Conservation (phyloP, 164 flowering plant genomes). For the Stephania yunnanensis region DNA sequence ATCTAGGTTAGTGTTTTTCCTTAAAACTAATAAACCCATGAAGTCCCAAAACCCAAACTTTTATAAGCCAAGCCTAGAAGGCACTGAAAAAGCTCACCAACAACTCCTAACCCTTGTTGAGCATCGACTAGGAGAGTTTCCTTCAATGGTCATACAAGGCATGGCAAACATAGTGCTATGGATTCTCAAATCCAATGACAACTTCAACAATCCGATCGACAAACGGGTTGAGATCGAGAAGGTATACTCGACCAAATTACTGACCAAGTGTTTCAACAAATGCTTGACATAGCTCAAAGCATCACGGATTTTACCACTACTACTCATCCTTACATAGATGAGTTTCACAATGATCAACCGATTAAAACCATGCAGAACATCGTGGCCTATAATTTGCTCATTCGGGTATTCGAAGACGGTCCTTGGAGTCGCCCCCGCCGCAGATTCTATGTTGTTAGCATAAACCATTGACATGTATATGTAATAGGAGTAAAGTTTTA, state of each 20-base stretch:
- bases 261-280: not conserved
- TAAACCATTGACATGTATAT: no score
- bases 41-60: no score
- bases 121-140: not conserved
- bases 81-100: not conserved
- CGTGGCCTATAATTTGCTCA: no score
- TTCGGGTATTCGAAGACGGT: no score
- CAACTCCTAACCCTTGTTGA: not conserved
- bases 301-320: constrained; percentile 2
- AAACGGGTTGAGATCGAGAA: constrained; percentile 5
- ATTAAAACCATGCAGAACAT: no score
- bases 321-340: not conserved
- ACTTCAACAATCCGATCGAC: not conserved
- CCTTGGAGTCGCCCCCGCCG: no score
- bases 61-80: no score
- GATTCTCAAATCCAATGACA: not conserved
- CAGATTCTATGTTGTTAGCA: no score
- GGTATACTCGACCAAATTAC: not conserved
- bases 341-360: no score
- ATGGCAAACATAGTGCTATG: constrained; percentile 5
- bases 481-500: no score
- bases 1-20: no score
- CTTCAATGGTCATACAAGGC: not conserved
- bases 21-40: no score
- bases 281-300: not conserved